Base-by-base conservation (phyloP, 257 asterid genomes). In the Schizonepeta tenuifolia region DNA sequence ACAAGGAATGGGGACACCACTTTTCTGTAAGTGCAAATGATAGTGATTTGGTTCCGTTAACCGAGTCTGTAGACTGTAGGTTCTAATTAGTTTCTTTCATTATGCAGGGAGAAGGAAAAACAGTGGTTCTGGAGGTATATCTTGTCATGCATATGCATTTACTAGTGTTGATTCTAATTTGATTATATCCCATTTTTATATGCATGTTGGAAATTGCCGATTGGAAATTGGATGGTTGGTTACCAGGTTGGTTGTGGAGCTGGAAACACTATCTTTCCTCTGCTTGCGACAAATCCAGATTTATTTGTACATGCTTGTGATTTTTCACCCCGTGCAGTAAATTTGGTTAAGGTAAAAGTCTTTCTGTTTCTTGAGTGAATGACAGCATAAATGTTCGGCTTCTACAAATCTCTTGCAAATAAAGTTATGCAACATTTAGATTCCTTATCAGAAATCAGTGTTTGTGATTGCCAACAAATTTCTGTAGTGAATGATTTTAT, bases 231-330 rank as follows among this genome's bases (percentile, higher is more conserved):
- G 24, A 41, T 31, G 71, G 59, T 5, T 78, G 49, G 44, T 65
- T 56, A 72, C 76, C 87, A 91, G 99, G 96, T 95, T 76, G 99
- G 98, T 57, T 95, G 98, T 78, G 98, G 99, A 69, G 99, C 87
- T 77, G 99, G 99, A 82, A 95, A 95, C 70, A 92, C 98, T 36
- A 77, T 89, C 61, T 95, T 88, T 75, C 98, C 99, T 28, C 85
- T 95, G 88, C 86, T 88, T 65, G 89, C 93, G 17, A 73, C 94
- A 44, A 86, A 84, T 70, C 93, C 92, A 26, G 82, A 92, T 71
- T 74, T 90, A 67, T 86, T 86, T 54, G 78, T 83, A 50, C 93
- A 95, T 80, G 99, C 99, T 46, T 95, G 99, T 71, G 98, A 95
- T 84, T 95, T 95, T 86, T 95, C 98, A 60, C 83, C 92, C 6